Percentiles rank a stretch among this genome's conserved stretches.
phyloP scores from a whole-genome alignment of 306 rosid genomes.

The Dalbergia oliveri region DNA sequence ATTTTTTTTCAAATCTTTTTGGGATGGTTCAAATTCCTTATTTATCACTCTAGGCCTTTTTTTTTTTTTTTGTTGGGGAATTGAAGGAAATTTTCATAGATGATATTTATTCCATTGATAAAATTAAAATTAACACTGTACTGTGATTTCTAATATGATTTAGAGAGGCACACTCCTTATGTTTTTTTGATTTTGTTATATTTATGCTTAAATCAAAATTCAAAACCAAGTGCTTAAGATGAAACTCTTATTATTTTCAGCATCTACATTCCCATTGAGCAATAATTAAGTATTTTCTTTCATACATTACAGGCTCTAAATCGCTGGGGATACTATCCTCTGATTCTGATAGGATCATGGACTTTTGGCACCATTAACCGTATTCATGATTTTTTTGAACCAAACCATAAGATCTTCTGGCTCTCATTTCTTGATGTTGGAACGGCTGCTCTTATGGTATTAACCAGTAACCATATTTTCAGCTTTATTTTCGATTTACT shows the following conservation, averaged over 20 bases:
- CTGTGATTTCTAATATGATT: constrained; percentile 23
- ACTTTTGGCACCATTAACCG: constrained; percentile 94
- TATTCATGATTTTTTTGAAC: constrained; percentile 92
- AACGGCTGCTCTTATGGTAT: constrained; percentile 93
- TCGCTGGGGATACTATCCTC: constrained; percentile 98
- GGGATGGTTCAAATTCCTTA: constrained; percentile 21
- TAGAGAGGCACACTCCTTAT: constrained; percentile 6
- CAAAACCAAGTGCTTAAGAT: neutral
- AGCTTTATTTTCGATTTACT: constrained; percentile 32
- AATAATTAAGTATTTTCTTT: constrained; percentile 12
- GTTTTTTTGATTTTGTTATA: constrained; percentile 14
- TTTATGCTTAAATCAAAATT: constrained; percentile 29
- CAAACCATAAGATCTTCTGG: constrained; percentile 91
- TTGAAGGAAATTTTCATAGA: constrained; percentile 9
- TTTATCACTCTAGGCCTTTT: neutral
- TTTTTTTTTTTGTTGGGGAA: neutral
- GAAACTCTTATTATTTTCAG: constrained; percentile 28
- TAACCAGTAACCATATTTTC: constrained; percentile 38
- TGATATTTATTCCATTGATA: neutral
- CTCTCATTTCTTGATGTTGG: constrained; percentile 94
- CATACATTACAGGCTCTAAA: constrained; percentile 75
- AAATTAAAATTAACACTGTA: constrained; percentile 1
- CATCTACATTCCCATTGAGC: constrained; percentile 34
- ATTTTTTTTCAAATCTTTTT: neutral
- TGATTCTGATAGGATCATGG: constrained; percentile 94